Evolutionary conservation across 148 eudicot species (phyloP).

Genomic region (Cornus controversa): DNA sequence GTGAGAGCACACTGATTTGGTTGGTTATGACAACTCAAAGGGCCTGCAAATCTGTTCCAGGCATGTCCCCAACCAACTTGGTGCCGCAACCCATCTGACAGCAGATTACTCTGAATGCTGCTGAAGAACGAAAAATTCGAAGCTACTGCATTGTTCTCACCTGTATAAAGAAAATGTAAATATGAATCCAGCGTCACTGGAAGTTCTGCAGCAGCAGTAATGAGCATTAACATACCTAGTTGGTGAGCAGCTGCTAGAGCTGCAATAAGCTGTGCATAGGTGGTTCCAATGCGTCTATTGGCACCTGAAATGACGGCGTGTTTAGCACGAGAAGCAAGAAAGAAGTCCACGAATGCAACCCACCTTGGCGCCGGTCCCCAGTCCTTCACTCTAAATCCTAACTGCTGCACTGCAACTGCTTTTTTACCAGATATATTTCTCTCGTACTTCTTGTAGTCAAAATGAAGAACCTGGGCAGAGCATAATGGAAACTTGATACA

Average conservation of each 20-base stretch:
- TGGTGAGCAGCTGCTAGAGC: conserved; percentile 74
- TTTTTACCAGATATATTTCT: conserved; percentile 49
- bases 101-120: conserved; percentile 68
- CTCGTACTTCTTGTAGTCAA: conserved; percentile 51
- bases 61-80: conserved; percentile 97
- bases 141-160: conserved; percentile 35
- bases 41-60: conserved; percentile 93
- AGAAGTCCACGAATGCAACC: conserved; percentile 97
- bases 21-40: conserved; percentile 72
- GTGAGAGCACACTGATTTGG: conserved; percentile 72
- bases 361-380: conserved; percentile 98
- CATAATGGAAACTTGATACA: background rate
- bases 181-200: background rate
- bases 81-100: conserved; percentile 58
- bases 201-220: conserved; percentile 1
- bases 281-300: conserved; percentile 84
- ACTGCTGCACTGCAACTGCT: conserved; percentile 19
- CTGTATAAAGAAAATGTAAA: conserved; percentile 30
- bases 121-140: conserved; percentile 61
- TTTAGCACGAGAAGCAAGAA: conserved; percentile 81
- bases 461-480: conserved; percentile 65
- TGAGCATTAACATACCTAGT: conserved; percentile 41
- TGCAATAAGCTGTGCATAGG: conserved; percentile 82
- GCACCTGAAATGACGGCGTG: conserved; percentile 87
- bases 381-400: conserved; percentile 66